These are phyloP conservation scores for Podosphaera xanthii DNA, from an alignment of 2,329 filamentous ascomycete species.

Conservation along the genomic window DNA sequence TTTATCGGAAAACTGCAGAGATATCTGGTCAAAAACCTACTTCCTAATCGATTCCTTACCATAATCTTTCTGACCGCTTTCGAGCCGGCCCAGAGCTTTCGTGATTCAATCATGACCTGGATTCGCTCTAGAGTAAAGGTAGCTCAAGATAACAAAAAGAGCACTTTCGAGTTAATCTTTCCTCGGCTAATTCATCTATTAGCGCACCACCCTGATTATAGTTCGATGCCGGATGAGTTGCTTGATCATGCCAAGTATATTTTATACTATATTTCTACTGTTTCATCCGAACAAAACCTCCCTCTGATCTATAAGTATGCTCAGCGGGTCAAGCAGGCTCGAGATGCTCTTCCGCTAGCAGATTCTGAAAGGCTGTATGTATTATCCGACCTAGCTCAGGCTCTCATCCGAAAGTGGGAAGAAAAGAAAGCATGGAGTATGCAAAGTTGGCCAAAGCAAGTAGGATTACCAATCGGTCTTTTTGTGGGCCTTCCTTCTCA, in stretches of 20 bases:
- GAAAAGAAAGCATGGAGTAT: constrained; percentile 71
- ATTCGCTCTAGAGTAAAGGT: constrained; percentile 56
- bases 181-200: constrained; percentile 67
- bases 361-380: constrained; percentile 60
- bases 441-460: constrained; percentile 60
- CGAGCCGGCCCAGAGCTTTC: constrained; percentile 56
- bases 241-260: constrained; percentile 74
- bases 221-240: constrained; percentile 39
- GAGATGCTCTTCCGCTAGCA: constrained; percentile 48
- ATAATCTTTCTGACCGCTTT: constrained; percentile 81
- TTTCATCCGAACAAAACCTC: constrained; percentile 71
- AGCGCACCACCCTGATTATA: constrained; percentile 85
- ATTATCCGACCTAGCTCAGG: constrained; percentile 67
- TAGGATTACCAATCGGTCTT: constrained; percentile 57
- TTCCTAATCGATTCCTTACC: constrained; percentile 62
- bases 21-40: constrained; percentile 51
- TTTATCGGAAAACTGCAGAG: constrained; percentile 81
- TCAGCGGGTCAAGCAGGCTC: constrained; percentile 75
- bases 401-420: constrained; percentile 64
- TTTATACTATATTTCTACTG: constrained; percentile 62
- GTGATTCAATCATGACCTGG: constrained; percentile 64
- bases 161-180: constrained; percentile 58
- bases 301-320: constrained; percentile 78
- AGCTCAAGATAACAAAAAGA: constrained; percentile 35
- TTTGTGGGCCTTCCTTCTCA: constrained; percentile 58